Conservation (phyloP, 805 yeast species). For the Wickerhamomyces xylosicus region DNA sequence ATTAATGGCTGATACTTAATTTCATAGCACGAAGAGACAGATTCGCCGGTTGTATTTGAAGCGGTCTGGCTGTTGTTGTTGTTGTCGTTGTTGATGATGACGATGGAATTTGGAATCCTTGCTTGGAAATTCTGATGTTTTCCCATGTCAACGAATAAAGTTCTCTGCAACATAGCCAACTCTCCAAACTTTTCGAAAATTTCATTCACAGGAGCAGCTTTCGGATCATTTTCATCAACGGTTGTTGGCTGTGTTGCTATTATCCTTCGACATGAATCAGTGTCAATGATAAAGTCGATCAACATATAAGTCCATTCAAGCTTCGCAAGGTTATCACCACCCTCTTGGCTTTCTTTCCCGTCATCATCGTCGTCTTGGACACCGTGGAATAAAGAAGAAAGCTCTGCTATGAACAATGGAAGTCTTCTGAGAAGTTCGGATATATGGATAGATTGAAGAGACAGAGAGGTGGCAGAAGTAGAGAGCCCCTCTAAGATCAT, state of each 20-base stretch:
- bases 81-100: conserved; percentile 18
- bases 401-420: conserved; percentile 28
- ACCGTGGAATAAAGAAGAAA: conserved; percentile 17
- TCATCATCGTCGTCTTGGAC: no score
- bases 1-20: conserved; percentile 12
- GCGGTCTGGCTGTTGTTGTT: no score
- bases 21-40: no score
- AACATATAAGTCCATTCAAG: conserved; percentile 32
- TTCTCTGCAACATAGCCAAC: conserved; percentile 35
- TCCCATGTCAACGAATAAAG: conserved; percentile 30
- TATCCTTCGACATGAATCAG: conserved; percentile 10
- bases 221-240: conserved; percentile 14
- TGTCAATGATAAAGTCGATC: conserved; percentile 30
- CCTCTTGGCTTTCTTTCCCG: no score
- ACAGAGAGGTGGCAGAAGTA: conserved; percentile 22
- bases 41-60: no score
- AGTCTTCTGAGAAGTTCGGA: conserved; percentile 27
- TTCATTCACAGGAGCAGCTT: no score
- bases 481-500: conserved; percentile 28
- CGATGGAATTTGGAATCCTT: no score
- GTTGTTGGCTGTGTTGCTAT: no score
- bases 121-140: no score
- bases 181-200: conserved; percentile 36
- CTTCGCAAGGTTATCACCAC: conserved; percentile 12
- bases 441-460: conserved; percentile 30